Conservation (phyloP, 2,329 filamentous ascomycete genomes). For the Ophiobolus disseminans region DNA sequence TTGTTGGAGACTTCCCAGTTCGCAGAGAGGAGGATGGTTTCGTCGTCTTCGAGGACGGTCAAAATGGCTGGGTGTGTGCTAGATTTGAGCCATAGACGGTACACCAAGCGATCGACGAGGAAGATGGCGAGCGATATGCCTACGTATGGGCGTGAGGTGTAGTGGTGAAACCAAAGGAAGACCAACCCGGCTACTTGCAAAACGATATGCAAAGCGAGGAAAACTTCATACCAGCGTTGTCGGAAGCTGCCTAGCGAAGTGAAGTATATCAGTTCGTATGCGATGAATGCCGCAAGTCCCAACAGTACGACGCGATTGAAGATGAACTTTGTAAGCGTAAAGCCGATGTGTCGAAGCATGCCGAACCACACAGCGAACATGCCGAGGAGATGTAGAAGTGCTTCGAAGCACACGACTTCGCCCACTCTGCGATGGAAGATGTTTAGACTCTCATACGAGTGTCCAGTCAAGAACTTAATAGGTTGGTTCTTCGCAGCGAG, state of each 20-base stretch:
- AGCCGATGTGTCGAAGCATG: slow-evolving; percentile 58
- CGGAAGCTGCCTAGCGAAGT: slow-evolving; percentile 68
- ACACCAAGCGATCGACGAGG: slow-evolving; percentile 63
- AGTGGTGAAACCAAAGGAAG: slow-evolving; percentile 68
- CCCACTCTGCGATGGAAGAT: slow-evolving; percentile 70
- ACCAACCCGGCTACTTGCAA: slow-evolving; percentile 63
- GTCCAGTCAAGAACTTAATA: slow-evolving; percentile 65
- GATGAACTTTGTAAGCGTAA: slow-evolving; percentile 60
- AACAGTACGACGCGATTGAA: slow-evolving; percentile 60
- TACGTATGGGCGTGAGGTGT: slow-evolving; percentile 61
- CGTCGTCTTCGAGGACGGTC: slow-evolving; percentile 62
- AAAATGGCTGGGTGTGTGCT: slow-evolving; percentile 58
- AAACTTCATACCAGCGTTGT: slow-evolving; percentile 68
- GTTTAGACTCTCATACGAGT: slow-evolving; percentile 71
- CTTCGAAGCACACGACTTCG: slow-evolving; percentile 67
- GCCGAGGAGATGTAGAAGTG: slow-evolving; percentile 61
- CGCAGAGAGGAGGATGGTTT: slow-evolving; percentile 61
- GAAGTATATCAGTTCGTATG: slow-evolving; percentile 68
- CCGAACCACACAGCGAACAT: slow-evolving; percentile 65
- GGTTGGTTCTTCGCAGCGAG: slow-evolving; percentile 73
- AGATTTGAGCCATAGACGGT: slow-evolving; percentile 62
- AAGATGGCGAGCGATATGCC: slow-evolving; percentile 63
- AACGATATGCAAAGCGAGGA: slow-evolving; percentile 65
- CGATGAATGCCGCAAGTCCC: slow-evolving; percentile 62
- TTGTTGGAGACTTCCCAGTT: slow-evolving; percentile 48